phyloP scores from a whole-genome alignment of 306 rosid genomes.

The Begonia loranthoides region DNA sequence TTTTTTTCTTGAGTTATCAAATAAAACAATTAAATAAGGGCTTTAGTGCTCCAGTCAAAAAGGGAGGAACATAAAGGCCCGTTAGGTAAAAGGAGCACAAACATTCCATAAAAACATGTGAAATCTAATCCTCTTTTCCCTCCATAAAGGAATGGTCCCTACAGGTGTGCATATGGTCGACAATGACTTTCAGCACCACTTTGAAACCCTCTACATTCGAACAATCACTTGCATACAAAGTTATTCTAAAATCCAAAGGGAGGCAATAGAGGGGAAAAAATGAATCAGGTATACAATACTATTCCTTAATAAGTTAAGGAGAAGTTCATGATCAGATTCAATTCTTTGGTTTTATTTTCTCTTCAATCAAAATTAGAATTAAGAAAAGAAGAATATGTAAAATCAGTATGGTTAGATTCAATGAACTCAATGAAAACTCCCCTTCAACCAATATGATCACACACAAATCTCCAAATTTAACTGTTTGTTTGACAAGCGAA shows the following conservation, averaged over 20 bases:
- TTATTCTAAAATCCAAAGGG: neutral
- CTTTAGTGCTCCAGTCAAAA: slow-evolving; percentile 8
- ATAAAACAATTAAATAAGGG: too few relatives aligned
- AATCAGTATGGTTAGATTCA: too few relatives aligned
- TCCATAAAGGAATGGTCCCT: slow-evolving; percentile 23
- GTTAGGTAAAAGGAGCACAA: slow-evolving; percentile 13
- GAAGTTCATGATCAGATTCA: neutral
- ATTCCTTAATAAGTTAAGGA: neutral
- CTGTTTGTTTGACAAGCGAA: neutral
- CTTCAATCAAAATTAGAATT: too few relatives aligned
- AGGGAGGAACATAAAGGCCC: slow-evolving; percentile 12
- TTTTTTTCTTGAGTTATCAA: too few relatives aligned
- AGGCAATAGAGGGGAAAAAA: neutral
- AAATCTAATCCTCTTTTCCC: slow-evolving; percentile 18
- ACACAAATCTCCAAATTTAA: neutral
- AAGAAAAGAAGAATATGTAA: too few relatives aligned
- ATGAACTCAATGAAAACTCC: neutral
- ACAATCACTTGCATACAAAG: slow-evolving; percentile 9
- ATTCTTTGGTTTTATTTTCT: too few relatives aligned
- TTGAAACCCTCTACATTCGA: slow-evolving; percentile 7
- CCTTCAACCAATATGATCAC: neutral
- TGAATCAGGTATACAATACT: neutral
- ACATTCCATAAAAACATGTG: slow-evolving; percentile 16
- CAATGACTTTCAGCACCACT: slow-evolving; percentile 14
- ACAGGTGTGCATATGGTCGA: slow-evolving; percentile 10